phyloP scores from a whole-genome alignment of 352 stramenopile species.

The Globisporangium polare region DNA sequence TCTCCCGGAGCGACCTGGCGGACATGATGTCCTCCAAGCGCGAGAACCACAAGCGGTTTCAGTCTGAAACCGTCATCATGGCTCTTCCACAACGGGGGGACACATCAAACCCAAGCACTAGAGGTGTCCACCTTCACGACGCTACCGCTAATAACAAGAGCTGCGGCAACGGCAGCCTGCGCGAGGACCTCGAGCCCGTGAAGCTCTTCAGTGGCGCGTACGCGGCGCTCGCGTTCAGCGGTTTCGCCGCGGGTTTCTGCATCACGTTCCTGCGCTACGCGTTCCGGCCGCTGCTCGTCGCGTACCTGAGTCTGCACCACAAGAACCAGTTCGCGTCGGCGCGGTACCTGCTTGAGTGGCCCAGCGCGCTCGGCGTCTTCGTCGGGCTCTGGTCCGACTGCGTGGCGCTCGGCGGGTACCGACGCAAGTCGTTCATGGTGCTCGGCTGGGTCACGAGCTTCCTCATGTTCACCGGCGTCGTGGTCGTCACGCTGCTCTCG shows the following conservation, averaged over 20 bases:
- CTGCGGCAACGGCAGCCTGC: constrained; percentile 20
- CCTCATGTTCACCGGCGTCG: constrained; percentile 21
- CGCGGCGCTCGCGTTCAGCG: constrained; percentile 34
- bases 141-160: background rate
- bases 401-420: constrained; percentile 69
- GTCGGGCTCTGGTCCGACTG: constrained; percentile 85
- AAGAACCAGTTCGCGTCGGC: constrained; percentile 25
- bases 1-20: background rate
- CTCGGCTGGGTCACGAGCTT: constrained; percentile 53
- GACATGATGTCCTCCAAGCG: constrained; percentile 12
- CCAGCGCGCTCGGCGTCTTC: constrained; percentile 73
- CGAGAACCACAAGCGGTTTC: background rate
- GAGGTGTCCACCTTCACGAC: background rate
- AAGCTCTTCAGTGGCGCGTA: constrained; percentile 33
- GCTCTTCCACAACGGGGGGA: background rate
- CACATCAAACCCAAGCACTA: no score
- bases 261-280: constrained; percentile 29
- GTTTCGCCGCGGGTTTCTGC: constrained; percentile 24
- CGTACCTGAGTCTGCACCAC: constrained; percentile 36
- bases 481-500: constrained; percentile 15
- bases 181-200: constrained; percentile 30
- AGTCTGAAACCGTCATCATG: background rate
- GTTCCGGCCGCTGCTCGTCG: constrained; percentile 42
- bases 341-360: constrained; percentile 54
- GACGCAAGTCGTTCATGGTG: constrained; percentile 86